Percentiles rank a stretch among this genome's conserved stretches.
These are phyloP conservation scores for Gossypium thurberi DNA, from an alignment of 345 rosid species.

Conservation along the genomic window DNA sequence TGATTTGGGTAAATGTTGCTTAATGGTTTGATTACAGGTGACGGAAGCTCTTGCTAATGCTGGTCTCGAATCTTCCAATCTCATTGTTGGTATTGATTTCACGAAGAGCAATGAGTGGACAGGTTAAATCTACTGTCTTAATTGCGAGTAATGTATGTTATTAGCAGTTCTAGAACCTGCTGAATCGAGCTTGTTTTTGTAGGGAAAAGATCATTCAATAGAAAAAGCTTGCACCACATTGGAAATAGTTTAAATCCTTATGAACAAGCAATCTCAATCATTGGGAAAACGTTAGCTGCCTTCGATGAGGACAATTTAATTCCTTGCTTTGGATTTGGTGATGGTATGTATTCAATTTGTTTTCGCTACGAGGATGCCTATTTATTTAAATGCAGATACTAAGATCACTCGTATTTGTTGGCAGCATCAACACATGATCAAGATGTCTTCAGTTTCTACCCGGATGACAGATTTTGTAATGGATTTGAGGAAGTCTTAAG, in stretches of 20 bases:
- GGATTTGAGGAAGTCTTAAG: neutral
- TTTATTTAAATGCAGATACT: slow-evolving; percentile 10
- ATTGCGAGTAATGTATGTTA: slow-evolving; percentile 14
- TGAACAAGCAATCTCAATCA: slow-evolving; percentile 84
- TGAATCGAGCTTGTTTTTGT: slow-evolving; percentile 16
- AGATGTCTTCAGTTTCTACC: slow-evolving; percentile 80
- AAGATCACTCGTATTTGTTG: slow-evolving; percentile 10
- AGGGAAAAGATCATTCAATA: slow-evolving; percentile 72
- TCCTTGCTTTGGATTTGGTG: slow-evolving; percentile 97
- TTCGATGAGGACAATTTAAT: slow-evolving; percentile 90
- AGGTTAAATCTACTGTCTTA: slow-evolving; percentile 39
- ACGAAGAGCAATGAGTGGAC: slow-evolving; percentile 99
- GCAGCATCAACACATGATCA: slow-evolving; percentile 96
- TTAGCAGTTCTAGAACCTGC: neutral
- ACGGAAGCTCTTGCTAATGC: slow-evolving; percentile 77
- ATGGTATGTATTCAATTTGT: slow-evolving; percentile 41
- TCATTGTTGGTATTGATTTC: slow-evolving; percentile 91
- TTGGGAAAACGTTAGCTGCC: slow-evolving; percentile 74
- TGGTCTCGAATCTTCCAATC: slow-evolving; percentile 93
- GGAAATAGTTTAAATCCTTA: slow-evolving; percentile 69
- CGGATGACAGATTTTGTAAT: slow-evolving; percentile 29
- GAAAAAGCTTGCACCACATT: slow-evolving; percentile 67
- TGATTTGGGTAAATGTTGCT: neutral
- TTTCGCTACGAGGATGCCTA: neutral
- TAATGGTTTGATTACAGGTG: slow-evolving; percentile 41